Conservation (phyloP, 139 green algal species). For the Tetraselmis striata region DNA sequence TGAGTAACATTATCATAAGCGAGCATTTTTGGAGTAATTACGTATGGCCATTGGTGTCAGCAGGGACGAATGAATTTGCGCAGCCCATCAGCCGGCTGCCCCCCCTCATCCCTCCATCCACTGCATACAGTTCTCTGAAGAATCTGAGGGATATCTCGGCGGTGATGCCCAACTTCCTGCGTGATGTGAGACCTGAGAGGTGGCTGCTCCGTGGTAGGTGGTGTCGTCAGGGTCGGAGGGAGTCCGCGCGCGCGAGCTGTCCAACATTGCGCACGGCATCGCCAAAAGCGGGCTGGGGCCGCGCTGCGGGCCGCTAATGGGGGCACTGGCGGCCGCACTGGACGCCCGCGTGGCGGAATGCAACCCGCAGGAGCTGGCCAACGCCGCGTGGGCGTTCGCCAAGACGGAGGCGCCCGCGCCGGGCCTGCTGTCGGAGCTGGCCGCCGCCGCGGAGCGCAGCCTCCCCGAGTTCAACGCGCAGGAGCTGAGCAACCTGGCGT, state of each 20-base stretch:
- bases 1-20: too few species aligned
- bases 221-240: neutral
- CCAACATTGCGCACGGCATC: slow-evolving; percentile 19
- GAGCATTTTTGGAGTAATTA: too few species aligned
- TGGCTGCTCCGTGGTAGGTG: too few species aligned
- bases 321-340: slow-evolving; percentile 5
- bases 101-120: too few species aligned
- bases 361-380: slow-evolving; percentile 22
- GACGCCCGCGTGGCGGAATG: neutral
- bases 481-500: slow-evolving; percentile 16
- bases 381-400: slow-evolving; percentile 25
- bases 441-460: neutral
- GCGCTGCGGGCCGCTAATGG: neutral
- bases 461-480: slow-evolving; percentile 15
- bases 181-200: too few species aligned
- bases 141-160: too few species aligned
- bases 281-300: slow-evolving; percentile 17
- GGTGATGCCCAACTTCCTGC: too few species aligned
- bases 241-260: slow-evolving; percentile 17
- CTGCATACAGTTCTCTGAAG: too few species aligned
- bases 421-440: slow-evolving; percentile 7
- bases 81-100: too few species aligned
- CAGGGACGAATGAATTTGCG: too few species aligned
- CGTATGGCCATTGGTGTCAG: too few species aligned
- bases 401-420: slow-evolving; percentile 5